These are phyloP conservation scores for Hirschfeldia incana DNA, from an alignment of 345 rosid species.

Conservation along the genomic window DNA sequence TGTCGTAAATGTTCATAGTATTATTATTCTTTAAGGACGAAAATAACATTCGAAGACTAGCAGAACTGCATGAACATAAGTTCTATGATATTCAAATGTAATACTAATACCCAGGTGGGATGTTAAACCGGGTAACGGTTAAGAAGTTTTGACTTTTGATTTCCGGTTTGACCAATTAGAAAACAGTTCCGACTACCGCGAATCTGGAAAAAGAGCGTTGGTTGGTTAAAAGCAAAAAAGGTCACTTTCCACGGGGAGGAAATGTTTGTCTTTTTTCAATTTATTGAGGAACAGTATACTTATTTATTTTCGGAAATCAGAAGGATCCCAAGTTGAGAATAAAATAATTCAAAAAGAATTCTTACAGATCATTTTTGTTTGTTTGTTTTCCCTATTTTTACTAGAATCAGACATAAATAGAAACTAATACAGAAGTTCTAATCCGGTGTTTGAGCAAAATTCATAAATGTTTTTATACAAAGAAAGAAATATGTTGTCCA, in stretches of 20 bases:
- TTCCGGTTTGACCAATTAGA: background rate
- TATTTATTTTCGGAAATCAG: too few relatives aligned
- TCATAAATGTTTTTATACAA: background rate
- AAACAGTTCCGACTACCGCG: background rate
- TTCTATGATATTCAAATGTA: conserved; percentile 6
- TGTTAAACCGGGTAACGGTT: conserved; percentile 3
- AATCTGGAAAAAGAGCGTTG: background rate
- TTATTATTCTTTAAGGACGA: conserved; percentile 28
- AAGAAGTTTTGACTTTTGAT: background rate
- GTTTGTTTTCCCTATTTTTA: background rate
- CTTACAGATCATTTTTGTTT: background rate
- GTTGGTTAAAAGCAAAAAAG: background rate
- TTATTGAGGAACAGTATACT: background rate
- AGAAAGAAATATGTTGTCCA: background rate
- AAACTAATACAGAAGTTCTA: background rate
- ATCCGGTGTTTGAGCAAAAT: background rate
- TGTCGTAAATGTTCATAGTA: conserved; percentile 29
- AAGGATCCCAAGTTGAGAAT: background rate
- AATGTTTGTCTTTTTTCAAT: conserved; percentile 3
- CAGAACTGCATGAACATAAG: conserved; percentile 11
- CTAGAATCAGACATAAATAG: background rate
- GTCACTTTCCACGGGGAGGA: background rate
- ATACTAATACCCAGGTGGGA: background rate
- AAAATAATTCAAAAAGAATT: background rate
- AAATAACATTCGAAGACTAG: conserved; percentile 2